These are phyloP conservation scores for Mycogone perniciosa DNA, from an alignment of 2,329 filamentous ascomycete genomes.

Conservation along the genomic window DNA sequence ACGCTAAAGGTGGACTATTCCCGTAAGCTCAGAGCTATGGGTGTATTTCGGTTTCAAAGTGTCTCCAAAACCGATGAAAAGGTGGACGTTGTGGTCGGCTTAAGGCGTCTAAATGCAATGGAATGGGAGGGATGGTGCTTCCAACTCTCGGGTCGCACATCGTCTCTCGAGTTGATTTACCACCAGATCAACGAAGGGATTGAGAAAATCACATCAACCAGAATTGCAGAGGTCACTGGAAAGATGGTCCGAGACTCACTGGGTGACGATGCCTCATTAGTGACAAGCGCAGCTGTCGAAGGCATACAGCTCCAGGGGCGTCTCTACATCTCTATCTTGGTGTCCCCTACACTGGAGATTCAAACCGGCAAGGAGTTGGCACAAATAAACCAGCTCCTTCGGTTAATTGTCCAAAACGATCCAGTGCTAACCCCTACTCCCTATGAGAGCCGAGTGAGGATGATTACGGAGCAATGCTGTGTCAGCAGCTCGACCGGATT, in stretches of 20 bases:
- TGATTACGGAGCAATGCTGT: neutral
- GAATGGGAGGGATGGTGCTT: conserved; percentile 12
- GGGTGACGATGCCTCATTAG: conserved; percentile 5
- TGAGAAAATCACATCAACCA: neutral
- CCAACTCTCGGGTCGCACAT: neutral
- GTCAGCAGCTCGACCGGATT: neutral
- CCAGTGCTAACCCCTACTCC: neutral
- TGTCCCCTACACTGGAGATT: conserved; percentile 3
- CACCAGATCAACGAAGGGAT: conserved; percentile 4
- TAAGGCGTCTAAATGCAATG: conserved; percentile 8
- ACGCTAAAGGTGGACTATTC: conserved; percentile 7
- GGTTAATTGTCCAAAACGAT: neutral
- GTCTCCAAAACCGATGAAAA: conserved; percentile 1
- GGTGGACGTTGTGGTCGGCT: conserved; percentile 8
- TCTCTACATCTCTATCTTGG: conserved; percentile 9
- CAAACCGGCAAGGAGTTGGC: neutral
- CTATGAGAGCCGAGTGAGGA: neutral
- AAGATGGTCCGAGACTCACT: conserved; percentile 2
- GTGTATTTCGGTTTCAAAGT: conserved; percentile 8
- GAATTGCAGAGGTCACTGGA: neutral
- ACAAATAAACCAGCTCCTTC: neutral
- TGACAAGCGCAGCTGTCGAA: conserved; percentile 6
- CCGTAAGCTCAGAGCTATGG: conserved; percentile 8
- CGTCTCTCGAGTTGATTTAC: conserved; percentile 1
- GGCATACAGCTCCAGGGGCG: conserved; percentile 11